Evolutionary conservation across 129 eudicot genomes (phyloP), one percentile per base, ranked within the genome.

Genomic region (Calendula officinalis): DNA sequence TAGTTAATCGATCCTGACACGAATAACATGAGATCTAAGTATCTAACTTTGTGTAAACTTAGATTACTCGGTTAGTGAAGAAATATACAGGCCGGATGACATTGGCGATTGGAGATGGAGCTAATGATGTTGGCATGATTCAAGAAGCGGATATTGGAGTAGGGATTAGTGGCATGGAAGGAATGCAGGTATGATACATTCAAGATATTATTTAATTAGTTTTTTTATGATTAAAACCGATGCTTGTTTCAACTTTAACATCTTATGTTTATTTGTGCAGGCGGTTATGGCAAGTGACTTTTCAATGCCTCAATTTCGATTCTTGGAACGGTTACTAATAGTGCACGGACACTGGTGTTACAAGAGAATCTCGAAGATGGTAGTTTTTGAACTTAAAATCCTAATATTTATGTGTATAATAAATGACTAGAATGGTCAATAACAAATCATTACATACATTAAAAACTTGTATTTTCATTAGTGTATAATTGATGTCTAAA

Each of bases 331-430:
- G 15, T 46, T 82, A 38, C 69, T 82, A 49, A 70, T 82, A 36
- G 87, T 82, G 30, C 87, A 82, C 38, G 87, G 87, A 6, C 87
- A 82, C 15, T 82, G 83, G 87, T 82, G 87, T 69, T 82, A 82
- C 83, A 82, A 78, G 78, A 82, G 87, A 67, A 74, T 82, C 48
- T 78, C 83, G 1, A 78, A 78, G 54, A 82, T 82, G 87, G 87
- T 78, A 10, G 12, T 8, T 42, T 32, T 39, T 46, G 35, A 47
- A 40, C 65, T 54, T 37, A 5, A 7, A 13, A 13, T 16, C 33
- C 43, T 36, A 35, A n/a, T 34, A 32, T 36, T 15, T 8, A 62
- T 4, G 51, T 50, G 51, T 68, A 52, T 60, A 58, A 7, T 43
- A 5, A 2, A 12, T 16, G 33, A 35, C 61, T 47, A n/a, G n/a